A percentile compares a stretch with the other conserved stretches of the same genome.
Evolutionary conservation across 1,284 basidiomycete genomes (phyloP).

Genomic region (Cryptococcus sp.): DNA sequence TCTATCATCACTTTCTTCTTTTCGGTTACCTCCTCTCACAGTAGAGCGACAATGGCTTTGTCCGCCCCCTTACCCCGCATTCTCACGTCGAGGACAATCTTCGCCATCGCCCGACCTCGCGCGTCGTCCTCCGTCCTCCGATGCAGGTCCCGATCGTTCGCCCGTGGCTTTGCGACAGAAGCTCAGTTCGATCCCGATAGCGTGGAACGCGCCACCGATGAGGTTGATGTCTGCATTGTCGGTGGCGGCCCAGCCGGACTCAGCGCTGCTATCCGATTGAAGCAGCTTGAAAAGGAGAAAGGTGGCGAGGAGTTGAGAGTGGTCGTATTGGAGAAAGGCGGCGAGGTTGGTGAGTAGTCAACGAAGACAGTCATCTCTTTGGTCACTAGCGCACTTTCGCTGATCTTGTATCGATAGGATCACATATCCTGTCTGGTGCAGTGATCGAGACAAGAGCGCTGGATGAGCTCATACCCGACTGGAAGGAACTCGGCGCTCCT

Average conservation of each 20-base stretch:
- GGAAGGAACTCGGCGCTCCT: slow-evolving; percentile 64
- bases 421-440: slow-evolving; percentile 94
- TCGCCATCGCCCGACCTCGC: slow-evolving; percentile 15
- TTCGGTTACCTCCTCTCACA: neutral
- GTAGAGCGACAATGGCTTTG: slow-evolving; percentile 7
- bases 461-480: slow-evolving; percentile 87
- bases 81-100: slow-evolving; percentile 8
- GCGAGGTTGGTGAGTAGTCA: slow-evolving; percentile 74
- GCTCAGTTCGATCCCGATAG: slow-evolving; percentile 45
- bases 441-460: slow-evolving; percentile 92
- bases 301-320: slow-evolving; percentile 79
- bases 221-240: slow-evolving; percentile 96
- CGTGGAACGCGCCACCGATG: slow-evolving; percentile 77
- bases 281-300: slow-evolving; percentile 83
- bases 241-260: slow-evolving; percentile 94
- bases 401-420: slow-evolving; percentile 60
- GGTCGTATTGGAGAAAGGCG: slow-evolving; percentile 92
- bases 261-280: slow-evolving; percentile 92
- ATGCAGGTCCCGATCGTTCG: slow-evolving; percentile 10
- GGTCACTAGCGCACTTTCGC: neutral
- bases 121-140: slow-evolving; percentile 3
- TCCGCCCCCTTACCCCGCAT: slow-evolving; percentile 15
- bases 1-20: neutral
- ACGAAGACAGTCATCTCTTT: neutral
- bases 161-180: slow-evolving; percentile 34